Evolutionary conservation across 1,284 basidiomycete species (phyloP), one percentile per base, ranked within the genome.

Genomic region (Neonothopanus nambi): DNA sequence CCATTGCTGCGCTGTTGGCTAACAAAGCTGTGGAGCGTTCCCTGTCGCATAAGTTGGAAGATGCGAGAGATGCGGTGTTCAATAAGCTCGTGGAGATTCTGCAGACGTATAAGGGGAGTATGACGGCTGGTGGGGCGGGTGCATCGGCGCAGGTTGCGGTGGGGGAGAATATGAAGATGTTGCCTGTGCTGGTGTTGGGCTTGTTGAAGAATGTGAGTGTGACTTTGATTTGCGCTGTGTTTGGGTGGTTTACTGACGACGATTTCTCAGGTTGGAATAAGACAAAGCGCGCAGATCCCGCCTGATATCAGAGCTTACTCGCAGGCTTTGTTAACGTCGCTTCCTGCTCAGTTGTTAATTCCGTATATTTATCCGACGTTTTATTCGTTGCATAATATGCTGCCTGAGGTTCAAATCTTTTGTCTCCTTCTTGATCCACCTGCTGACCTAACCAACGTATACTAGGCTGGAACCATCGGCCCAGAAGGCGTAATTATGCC

Each of bases 1-100:
- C 96, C 1, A 85, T 99, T 56, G 86, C 88, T 5, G 93, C 94
- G 0, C 80, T 94, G 42, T 79, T 98, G 47, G 91, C 95, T 35
- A 95, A 97, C 80, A 99, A 99, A 77, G 96, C 95, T 6, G 95
- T 99, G 38, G 97, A 99, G 72, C 85, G 93, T 58, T 88, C 87
- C 5, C 81, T 96, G 66, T 88, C 89, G 3, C 88, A 94, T 68
- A 93, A 93, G 65, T 77, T 99, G 26, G 96, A 99, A 70, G 96
- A 99, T 65, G 91, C 91, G 17, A 82, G 97, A 39, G 95, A 97
- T 65, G 85, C 89, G n/a, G 72, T 97, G 51, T 86, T 89, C 70
- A 91, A 93, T 77, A 94, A 90, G 73, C 77, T 98, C 52, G 87
- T 95, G 47, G 95, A 98, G 57, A 89, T 99, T 55, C 76, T 99